A percentile compares a stretch with the other conserved stretches of the same genome.
These are phyloP conservation scores for Tulasnella sp. DNA, from an alignment of 768 basidiomycete species.

Conservation along the genomic window DNA sequence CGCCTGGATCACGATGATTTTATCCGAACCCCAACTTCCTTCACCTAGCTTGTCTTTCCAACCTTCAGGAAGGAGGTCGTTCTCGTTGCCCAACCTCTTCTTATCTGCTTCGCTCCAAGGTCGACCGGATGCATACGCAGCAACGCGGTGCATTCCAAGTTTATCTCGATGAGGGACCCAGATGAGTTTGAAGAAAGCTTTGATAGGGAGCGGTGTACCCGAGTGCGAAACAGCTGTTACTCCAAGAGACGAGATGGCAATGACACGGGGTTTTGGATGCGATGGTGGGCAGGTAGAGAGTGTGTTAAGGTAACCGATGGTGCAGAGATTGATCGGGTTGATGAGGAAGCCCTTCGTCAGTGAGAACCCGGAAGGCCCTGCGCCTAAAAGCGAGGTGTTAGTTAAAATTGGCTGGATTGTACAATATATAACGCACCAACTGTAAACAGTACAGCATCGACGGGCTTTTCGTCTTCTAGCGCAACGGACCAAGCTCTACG, in stretches of 20 bases:
- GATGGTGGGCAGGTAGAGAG: slow-evolving; percentile 41
- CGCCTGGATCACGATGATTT: slow-evolving; percentile 6
- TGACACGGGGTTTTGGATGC: slow-evolving; percentile 50
- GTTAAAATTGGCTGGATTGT: background rate
- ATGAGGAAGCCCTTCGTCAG: slow-evolving; percentile 13
- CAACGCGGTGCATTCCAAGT: slow-evolving; percentile 50
- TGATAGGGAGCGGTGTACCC: slow-evolving; percentile 48
- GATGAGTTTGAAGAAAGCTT: slow-evolving; percentile 48
- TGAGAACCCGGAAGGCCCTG: background rate
- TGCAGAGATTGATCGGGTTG: slow-evolving; percentile 9
- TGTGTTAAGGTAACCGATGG: background rate
- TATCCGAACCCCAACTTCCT: slow-evolving; percentile 4
- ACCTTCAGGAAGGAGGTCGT: background rate
- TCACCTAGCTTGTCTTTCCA: slow-evolving; percentile 8
- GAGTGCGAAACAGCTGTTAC: slow-evolving; percentile 48
- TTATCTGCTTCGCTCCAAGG: background rate
- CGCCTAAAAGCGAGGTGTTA: background rate
- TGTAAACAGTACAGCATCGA: slow-evolving; percentile 19
- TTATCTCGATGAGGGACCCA: slow-evolving; percentile 57
- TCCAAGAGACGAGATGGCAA: slow-evolving; percentile 54
- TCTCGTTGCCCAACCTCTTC: background rate
- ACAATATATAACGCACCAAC: slow-evolving; percentile 12
- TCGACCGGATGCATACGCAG: background rate
- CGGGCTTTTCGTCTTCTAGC: background rate
- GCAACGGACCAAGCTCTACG: background rate